Evolutionary conservation across 257 asterid species (phyloP).

Genomic region (Solanum gracilifrons): DNA sequence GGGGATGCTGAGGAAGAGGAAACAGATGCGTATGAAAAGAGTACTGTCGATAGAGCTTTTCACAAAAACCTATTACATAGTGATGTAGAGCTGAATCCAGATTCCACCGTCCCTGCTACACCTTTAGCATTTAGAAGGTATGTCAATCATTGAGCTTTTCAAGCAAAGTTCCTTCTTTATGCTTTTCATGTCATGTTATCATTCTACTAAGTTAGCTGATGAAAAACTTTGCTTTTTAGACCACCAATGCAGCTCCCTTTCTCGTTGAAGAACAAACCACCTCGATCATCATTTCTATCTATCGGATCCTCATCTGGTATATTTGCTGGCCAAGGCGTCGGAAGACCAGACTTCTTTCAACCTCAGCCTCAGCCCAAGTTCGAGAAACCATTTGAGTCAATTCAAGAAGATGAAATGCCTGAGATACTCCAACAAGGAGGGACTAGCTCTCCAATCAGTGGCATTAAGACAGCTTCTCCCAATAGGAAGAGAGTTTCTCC

Average conservation of each 20-base stretch:
- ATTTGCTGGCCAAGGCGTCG: slow-evolving; percentile 21
- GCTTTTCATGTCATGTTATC: background rate
- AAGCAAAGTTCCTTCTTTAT: background rate
- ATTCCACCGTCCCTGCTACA: slow-evolving; percentile 51
- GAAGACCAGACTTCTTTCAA: slow-evolving; percentile 30
- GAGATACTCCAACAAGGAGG: slow-evolving; percentile 56
- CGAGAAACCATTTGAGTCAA: slow-evolving; percentile 38
- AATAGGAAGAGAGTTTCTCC: slow-evolving; percentile 39
- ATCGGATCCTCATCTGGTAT: slow-evolving; percentile 37
- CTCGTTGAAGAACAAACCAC: slow-evolving; percentile 54
- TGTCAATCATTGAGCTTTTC: background rate
- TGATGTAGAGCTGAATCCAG: slow-evolving; percentile 38
- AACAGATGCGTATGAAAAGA: slow-evolving; percentile 29
- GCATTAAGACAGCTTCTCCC: slow-evolving; percentile 63
- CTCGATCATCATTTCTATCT: slow-evolving; percentile 37
- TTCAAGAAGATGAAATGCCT: slow-evolving; percentile 63
- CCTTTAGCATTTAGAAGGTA: slow-evolving; percentile 64
- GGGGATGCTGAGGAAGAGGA: slow-evolving; percentile 61
- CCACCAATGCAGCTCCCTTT: slow-evolving; percentile 34
- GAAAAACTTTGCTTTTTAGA: slow-evolving; percentile 23
- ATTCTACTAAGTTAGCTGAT: background rate
- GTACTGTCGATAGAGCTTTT: slow-evolving; percentile 12
- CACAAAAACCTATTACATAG: slow-evolving; percentile 23
- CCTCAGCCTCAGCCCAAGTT: slow-evolving; percentile 56
- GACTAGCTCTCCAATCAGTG: slow-evolving; percentile 32